phyloP scores from a whole-genome alignment of 208 protist species.

The Trichomonas tenax region DNA sequence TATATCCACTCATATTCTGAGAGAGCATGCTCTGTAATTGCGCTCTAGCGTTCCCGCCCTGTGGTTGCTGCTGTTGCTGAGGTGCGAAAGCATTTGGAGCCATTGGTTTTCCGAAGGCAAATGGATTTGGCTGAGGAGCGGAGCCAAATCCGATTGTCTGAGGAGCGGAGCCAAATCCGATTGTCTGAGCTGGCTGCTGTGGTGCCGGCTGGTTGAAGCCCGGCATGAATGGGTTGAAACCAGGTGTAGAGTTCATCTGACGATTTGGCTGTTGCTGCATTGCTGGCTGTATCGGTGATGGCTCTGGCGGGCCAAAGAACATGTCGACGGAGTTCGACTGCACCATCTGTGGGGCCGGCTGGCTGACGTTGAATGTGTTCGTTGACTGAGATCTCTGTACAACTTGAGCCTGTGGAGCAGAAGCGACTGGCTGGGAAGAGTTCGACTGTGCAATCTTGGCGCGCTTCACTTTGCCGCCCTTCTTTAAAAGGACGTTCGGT shows the following conservation, averaged over 20 bases:
- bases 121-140: neutral
- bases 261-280: neutral
- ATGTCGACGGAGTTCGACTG: neutral
- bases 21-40: neutral
- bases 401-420: neutral
- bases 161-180: too few species aligned
- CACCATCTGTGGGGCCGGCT: neutral
- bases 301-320: neutral
- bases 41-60: neutral
- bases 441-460: neutral
- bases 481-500: neutral
- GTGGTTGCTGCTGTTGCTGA: neutral
- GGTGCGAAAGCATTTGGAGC: neutral
- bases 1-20: neutral
- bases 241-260: neutral
- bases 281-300: neutral
- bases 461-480: neutral
- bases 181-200: neutral
- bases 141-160: too few species aligned
- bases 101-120: neutral
- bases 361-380: neutral
- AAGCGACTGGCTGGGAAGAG: neutral
- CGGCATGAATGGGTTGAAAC: neutral
- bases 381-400: neutral
- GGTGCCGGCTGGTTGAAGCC: neutral